Conservation (phyloP, 2,329 filamentous ascomycete genomes). For the Coniochaeta sp. region DNA sequence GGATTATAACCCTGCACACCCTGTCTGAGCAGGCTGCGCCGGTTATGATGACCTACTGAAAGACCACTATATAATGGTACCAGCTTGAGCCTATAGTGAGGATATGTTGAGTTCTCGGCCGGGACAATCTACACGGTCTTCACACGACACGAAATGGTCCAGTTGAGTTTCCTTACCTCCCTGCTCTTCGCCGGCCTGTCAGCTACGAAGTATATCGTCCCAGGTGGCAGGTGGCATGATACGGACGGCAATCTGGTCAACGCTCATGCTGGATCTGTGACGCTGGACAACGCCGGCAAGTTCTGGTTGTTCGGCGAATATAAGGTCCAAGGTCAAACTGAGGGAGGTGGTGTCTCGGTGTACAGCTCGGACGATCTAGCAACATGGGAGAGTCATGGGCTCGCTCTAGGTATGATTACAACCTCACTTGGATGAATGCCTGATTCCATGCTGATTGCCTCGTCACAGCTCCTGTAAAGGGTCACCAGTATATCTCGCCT, state of each 20-base stretch:
- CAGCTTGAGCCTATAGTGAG: neutral
- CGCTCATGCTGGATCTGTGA: slow-evolving; percentile 52
- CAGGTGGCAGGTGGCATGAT: slow-evolving; percentile 52
- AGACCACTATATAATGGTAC: neutral
- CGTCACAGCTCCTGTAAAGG: slow-evolving; percentile 38
- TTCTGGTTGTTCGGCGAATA: slow-evolving; percentile 58
- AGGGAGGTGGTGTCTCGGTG: slow-evolving; percentile 53
- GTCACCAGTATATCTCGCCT: slow-evolving; percentile 46
- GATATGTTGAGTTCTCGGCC: neutral
- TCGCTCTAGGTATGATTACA: slow-evolving; percentile 39
- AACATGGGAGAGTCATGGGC: slow-evolving; percentile 49
- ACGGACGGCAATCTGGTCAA: slow-evolving; percentile 53
- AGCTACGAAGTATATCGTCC: slow-evolving; percentile 49
- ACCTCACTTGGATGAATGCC: too few relatives aligned
- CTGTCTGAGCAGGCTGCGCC: neutral
- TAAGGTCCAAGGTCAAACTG: slow-evolving; percentile 48
- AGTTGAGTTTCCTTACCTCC: neutral
- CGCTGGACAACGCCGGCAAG: slow-evolving; percentile 41
- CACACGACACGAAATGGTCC: neutral
- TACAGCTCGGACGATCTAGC: slow-evolving; percentile 54
- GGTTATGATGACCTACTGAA: neutral
- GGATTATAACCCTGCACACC: neutral
- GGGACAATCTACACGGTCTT: neutral
- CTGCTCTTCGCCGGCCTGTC: slow-evolving; percentile 6
- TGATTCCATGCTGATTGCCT: neutral